A percentile compares a stretch with the other conserved stretches of the same genome.
Evolutionary conservation across 352 stramenopile genomes (phyloP).

Genomic region (Phytophthora capsici): DNA sequence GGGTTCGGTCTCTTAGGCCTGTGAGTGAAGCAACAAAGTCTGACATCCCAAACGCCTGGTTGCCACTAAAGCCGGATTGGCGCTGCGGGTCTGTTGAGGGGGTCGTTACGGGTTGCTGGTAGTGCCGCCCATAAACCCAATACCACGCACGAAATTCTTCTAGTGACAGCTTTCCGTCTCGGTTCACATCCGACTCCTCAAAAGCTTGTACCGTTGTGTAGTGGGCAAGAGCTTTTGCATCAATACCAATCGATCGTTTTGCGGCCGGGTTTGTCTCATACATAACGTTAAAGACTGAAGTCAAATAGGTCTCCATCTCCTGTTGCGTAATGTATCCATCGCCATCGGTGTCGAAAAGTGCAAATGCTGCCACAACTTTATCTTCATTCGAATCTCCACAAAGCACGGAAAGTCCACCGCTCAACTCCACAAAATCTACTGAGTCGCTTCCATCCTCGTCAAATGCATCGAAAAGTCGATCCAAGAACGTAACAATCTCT

Average conservation of each 20-base stretch:
- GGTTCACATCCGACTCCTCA: slow-evolving; percentile 86
- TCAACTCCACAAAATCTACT: slow-evolving; percentile 83
- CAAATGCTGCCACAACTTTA: slow-evolving; percentile 83
- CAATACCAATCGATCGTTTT: slow-evolving; percentile 53
- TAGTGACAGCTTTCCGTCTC: slow-evolving; percentile 74
- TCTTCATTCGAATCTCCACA: slow-evolving; percentile 76
- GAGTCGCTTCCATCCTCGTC: slow-evolving; percentile 70
- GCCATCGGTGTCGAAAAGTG: slow-evolving; percentile 81
- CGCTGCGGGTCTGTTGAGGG: neutral
- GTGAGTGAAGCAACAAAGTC: slow-evolving; percentile 68
- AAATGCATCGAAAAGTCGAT: slow-evolving; percentile 81
- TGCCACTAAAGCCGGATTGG: slow-evolving; percentile 1
- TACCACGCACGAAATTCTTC: slow-evolving; percentile 90
- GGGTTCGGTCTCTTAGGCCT: slow-evolving; percentile 53
- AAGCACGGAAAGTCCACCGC: slow-evolving; percentile 78
- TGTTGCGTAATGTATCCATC: slow-evolving; percentile 85
- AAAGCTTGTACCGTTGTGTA: slow-evolving; percentile 88
- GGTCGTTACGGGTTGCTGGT: slow-evolving; percentile 21
- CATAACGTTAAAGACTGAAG: slow-evolving; percentile 76
- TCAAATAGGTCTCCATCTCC: slow-evolving; percentile 86
- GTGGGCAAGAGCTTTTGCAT: slow-evolving; percentile 60
- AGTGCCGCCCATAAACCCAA: slow-evolving; percentile 33
- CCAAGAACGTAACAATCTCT: slow-evolving; percentile 65
- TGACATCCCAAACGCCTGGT: slow-evolving; percentile 51
- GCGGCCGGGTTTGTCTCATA: slow-evolving; percentile 48